Conservation (phyloP, 306 rosid genomes). For the Luffa aegyptiaca region DNA sequence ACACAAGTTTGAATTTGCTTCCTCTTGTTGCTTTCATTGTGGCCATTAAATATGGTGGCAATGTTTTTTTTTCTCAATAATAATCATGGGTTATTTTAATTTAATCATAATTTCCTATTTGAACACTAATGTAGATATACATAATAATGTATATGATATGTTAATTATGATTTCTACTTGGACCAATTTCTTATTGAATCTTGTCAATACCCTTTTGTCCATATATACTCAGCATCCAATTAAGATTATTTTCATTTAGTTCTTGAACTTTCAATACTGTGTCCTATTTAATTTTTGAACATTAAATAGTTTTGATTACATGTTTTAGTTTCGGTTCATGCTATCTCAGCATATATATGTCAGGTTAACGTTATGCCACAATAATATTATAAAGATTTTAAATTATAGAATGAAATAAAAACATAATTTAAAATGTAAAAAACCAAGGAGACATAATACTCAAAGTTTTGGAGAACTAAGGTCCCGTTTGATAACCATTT, state of each 20-base stretch:
- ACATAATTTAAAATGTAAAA: too few relatives aligned
- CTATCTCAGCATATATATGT: neutral
- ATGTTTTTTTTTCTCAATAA: neutral
- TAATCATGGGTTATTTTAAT: neutral
- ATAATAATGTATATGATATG: neutral
- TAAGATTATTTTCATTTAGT: too few relatives aligned
- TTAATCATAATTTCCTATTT: neutral
- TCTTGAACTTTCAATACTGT: too few relatives aligned
- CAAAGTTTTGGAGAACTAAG: neutral
- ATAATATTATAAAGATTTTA: too few relatives aligned
- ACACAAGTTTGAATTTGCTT: neutral
- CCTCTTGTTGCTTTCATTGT: neutral
- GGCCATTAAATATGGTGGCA: neutral
- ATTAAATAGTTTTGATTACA: too few relatives aligned
- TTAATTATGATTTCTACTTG: neutral
- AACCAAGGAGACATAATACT: too few relatives aligned
- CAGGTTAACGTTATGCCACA: neutral
- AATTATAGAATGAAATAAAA: too few relatives aligned
- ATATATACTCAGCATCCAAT: too few relatives aligned
- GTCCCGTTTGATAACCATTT: too few relatives aligned
- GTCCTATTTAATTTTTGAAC: too few relatives aligned
- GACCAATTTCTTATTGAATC: neutral
- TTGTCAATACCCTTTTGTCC: neutral
- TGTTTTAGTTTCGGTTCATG: too few relatives aligned
- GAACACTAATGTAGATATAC: neutral